Evolutionary conservation across 2,329 filamentous ascomycete species (phyloP), one percentile per base, ranked within the genome.

Genomic region (Calonectria hawksworthii): DNA sequence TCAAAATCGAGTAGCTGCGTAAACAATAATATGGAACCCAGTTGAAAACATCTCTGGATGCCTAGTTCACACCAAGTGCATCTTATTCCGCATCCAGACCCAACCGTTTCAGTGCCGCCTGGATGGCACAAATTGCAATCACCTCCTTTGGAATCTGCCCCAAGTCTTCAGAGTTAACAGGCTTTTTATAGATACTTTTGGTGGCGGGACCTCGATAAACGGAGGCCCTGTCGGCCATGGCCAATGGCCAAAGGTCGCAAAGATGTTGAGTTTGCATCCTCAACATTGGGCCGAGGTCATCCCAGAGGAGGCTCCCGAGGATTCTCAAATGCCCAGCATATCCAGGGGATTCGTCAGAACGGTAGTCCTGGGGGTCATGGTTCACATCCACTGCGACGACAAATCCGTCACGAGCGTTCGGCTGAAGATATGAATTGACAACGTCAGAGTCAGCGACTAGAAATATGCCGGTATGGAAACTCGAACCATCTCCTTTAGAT

Each of bases 221-320:
- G 5, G 23, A 61, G 13, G 3, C 13, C 10, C 8, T 11, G 28
- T 61, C 34, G 14, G 23, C 11, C 32, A 61, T 38, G n/a, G 56
- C 56, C 56, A 61, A 38, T 7, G 56, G 56, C 56, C 56, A 61
- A 61, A 61, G 56, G 4, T 61, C 56, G 8, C 23, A 36, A 41
- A 61, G 56, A 5, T 38, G 56, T 11, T 61, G 56, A 14, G 36
- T 61, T 61, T 61, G 56, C 56, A 41, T 38, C n/a, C 28, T 23
- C 56, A 61, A 9, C 56, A 61, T 61, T 5, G 56, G 32, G 14
- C 56, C 34, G 14, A 61, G 6, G 10, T 61, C 56, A 26, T 61
- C 56, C 56, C 56, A 61, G 5, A 61, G 34, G 3, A 61, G 56
- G 21, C 56, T 61, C 23, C 56, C 56, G 6, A 61, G 56, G 5